These are phyloP conservation scores for Ustilago tritici DNA, from an alignment of 1,284 basidiomycete genomes.

Conservation along the genomic window DNA sequence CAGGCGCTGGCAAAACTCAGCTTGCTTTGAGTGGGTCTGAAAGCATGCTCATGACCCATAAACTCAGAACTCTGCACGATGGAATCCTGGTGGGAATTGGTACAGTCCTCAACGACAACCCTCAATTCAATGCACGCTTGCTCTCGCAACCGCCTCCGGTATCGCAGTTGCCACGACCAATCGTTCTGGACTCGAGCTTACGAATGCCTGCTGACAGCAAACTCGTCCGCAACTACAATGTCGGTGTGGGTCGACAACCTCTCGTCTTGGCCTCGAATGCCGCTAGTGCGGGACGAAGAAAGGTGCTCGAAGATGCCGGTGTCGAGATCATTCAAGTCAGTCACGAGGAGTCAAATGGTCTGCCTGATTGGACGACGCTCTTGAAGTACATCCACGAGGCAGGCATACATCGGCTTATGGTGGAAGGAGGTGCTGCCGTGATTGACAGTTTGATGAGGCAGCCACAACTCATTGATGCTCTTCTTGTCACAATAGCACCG, in stretches of 20 bases:
- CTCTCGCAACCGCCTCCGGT: conserved; percentile 47
- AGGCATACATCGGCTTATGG: conserved; percentile 84
- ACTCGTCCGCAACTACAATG: conserved; percentile 78
- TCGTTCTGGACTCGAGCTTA: conserved; percentile 84
- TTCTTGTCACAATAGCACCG: conserved; percentile 46
- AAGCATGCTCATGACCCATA: conserved; percentile 94
- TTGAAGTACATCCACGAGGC: conserved; percentile 43
- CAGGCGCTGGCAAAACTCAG: conserved; percentile 79
- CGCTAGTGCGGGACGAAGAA: conserved; percentile 42
- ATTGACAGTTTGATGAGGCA: conserved; percentile 77
- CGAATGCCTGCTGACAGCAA: conserved; percentile 79
- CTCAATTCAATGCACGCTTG: conserved; percentile 79
- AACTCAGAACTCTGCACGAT: conserved; percentile 82
- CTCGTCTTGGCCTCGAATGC: conserved; percentile 76
- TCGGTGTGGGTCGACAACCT: conserved; percentile 78
- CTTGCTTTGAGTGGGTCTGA: conserved; percentile 85
- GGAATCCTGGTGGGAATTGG: conserved; percentile 91
- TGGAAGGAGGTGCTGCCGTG: conserved; percentile 89
- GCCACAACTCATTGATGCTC: conserved; percentile 30
- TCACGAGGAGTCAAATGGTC: conserved; percentile 61
- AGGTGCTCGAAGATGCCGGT: conserved; percentile 68
- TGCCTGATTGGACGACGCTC: conserved; percentile 39
- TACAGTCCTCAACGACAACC: conserved; percentile 90
- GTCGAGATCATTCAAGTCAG: conserved; percentile 67
- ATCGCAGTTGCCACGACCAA: conserved; percentile 77